Evolutionary conservation across 768 basidiomycete species (phyloP), one percentile per base, ranked within the genome.

Genomic region (Cyathus striatus): DNA sequence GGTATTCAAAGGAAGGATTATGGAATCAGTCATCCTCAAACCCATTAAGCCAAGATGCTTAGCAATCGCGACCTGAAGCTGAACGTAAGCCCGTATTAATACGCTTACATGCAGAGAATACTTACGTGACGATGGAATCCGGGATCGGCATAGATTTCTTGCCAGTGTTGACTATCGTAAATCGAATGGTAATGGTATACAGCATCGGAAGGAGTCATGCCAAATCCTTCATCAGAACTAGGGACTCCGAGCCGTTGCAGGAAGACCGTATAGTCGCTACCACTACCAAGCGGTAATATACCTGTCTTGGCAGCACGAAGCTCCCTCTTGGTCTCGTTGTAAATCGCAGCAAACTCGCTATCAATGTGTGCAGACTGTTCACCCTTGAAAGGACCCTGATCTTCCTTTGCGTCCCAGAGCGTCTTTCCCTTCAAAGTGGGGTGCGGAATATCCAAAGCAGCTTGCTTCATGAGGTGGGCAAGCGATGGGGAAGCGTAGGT

Each of bases 181-280:
- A 87, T 73, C 2, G 81, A 84, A 55, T 78, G 81, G 51, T 90
- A 91, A 58, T 90, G 88, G 51, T 88, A 90, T 2, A 71, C 68
- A 10, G 85, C 72, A 51, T 86, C 85, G 13, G 65, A 68, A 1
- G 61, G 60, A n/a, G 72, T 63, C 20, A 33, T 38, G 16, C 54
- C 49, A 57, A 72, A 70, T 58, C 73, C 69, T 52, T 67, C 61
- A 41, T 74, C 63, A 4, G 64, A 53, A 45, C 70, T 73, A 20
- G 76, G 69, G 24, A 71, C 70, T n/a, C 76, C 76, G 17, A 78
- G 54, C 38, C 82, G 71, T 60, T 97, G 90, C 53, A 98, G 64
- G 68, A 97, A 96, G 7, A 90, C 85, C 0, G 94, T 96, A 51
- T 75, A 97, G 61, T 97, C 95, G 45, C 88, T 90, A 20, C 90